Conservation (phyloP, 306 rosid species). For the Prosopis cineraria region DNA sequence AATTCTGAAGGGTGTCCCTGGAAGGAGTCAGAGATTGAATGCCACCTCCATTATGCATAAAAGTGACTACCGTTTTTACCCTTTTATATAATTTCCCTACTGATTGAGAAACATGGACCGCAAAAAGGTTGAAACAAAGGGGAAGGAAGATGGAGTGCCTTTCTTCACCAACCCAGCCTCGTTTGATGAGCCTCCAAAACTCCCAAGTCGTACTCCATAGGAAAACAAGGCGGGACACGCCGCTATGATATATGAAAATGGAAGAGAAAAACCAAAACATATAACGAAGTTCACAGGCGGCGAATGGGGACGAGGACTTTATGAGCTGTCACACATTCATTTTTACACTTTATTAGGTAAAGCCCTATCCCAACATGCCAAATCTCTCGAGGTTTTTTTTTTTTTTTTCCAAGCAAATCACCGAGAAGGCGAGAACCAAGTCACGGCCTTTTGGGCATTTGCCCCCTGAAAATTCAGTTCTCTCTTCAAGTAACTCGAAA, state of each 20-base stretch:
- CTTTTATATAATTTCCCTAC: slow-evolving; percentile 17
- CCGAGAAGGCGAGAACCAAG: background rate
- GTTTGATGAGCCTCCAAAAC: slow-evolving; percentile 35
- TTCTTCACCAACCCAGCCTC: slow-evolving; percentile 27
- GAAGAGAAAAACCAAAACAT: slow-evolving; percentile 33
- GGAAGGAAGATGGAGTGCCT: slow-evolving; percentile 20
- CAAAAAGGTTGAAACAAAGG: slow-evolving; percentile 18
- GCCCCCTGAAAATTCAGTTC: background rate
- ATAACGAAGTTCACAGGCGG: slow-evolving; percentile 6
- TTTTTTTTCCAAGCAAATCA: slow-evolving; percentile 46
- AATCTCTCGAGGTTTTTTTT: slow-evolving; percentile 12
- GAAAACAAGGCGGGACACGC: slow-evolving; percentile 22
- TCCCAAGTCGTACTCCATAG: slow-evolving; percentile 18
- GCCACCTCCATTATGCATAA: slow-evolving; percentile 62
- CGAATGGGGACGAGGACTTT: slow-evolving; percentile 3
- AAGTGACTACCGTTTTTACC: slow-evolving; percentile 11
- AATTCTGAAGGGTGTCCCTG: slow-evolving; percentile 43
- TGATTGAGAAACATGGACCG: slow-evolving; percentile 27
- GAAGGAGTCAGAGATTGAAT: slow-evolving; percentile 61
- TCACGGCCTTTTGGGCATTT: background rate
- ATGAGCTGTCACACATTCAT: slow-evolving; percentile 25
- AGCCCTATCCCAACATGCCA: slow-evolving; percentile 36
- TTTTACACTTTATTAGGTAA: slow-evolving; percentile 23
- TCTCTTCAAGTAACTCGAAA: background rate
- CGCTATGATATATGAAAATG: slow-evolving; percentile 6